Conservation (phyloP, 768 basidiomycete genomes). For the Tubosaeta sp. region DNA sequence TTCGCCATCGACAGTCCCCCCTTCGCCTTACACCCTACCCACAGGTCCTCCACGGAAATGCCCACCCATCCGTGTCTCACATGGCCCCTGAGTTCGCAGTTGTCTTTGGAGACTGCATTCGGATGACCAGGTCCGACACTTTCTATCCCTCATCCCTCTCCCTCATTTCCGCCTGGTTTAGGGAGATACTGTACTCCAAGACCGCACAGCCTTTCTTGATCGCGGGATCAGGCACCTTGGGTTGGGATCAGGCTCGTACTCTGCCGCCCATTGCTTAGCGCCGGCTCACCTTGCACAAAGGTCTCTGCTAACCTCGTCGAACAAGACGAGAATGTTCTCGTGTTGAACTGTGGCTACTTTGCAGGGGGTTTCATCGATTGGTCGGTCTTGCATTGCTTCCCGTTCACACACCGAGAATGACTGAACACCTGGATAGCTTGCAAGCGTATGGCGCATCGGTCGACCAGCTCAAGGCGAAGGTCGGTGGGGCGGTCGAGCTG, state of each 20-base stretch:
- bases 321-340: conserved; percentile 71
- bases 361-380: conserved; percentile 88
- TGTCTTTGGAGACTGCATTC: conserved; percentile 84
- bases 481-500: conserved; percentile 70
- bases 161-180: conserved; percentile 19
- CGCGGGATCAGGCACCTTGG: conserved; percentile 91
- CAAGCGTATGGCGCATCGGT: conserved; percentile 87
- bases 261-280: background rate
- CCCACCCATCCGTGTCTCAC: conserved; percentile 86
- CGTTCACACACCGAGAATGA: background rate
- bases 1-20: background rate
- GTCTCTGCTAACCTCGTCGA: conserved; percentile 91
- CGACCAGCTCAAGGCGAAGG: conserved; percentile 73
- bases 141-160: background rate
- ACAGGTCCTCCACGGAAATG: conserved; percentile 89
- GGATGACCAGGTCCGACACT: conserved; percentile 61
- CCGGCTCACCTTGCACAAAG: conserved; percentile 36
- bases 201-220: conserved; percentile 88
- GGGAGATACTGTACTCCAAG: conserved; percentile 74
- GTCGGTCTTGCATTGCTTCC: conserved; percentile 34
- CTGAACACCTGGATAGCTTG: conserved; percentile 44
- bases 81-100: conserved; percentile 85
- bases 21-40: background rate
- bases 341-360: conserved; percentile 91
- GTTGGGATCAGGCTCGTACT: conserved; percentile 82